Evolutionary conservation across 176 grass and related monocot genomes (phyloP), one percentile per base, ranked within the genome.

Genomic region (Eremochloa ophiuroides): DNA sequence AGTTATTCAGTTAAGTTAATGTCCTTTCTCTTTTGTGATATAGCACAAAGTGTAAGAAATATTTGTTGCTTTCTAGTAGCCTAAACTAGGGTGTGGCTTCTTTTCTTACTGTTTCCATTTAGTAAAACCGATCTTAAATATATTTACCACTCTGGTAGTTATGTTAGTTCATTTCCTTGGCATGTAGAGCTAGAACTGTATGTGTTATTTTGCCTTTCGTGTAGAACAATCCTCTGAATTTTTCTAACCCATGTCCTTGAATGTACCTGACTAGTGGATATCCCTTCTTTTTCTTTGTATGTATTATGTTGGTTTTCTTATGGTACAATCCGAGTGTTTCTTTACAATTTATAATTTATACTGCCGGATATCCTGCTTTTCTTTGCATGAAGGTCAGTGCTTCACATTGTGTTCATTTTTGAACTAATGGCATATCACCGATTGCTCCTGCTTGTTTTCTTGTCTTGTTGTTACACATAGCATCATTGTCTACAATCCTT

Each of bases 381-480:
- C 10, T 63, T 78, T 58, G 6, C 6, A 56, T 43, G 28, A 62
- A 8, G 25, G 5, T 71, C 35, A n/a, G 60, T 69, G 11, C 7
- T 87, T 66, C 50, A 66, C 42, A 60, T 69, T 35, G 10, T 60
- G 38, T 63, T 51, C 55, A 33, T 58, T 82, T 71, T 72, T 26
- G 2, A 37, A 66, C 67, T 13, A 31, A 70, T 70, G 30, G 31
- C 59, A 69, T 56, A 29, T 70, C 27, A 77, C 10, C 61, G 66
- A 11, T 79, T 74, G 16, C 39, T 46, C 10, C 6, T 30, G 75
- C 7, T 66, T 66, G 27, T 64, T 77, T 64, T 47, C 59, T 77
- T 47, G 47, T 43, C 22, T 16, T 77, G 38, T 33, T 1, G 6
- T 59, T 68, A 28, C 42, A 66, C 17, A 41, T 79, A 38, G 10